phyloP scores from a whole-genome alignment of 2,329 filamentous ascomycete genomes.

The Penicillium janthinellum region DNA sequence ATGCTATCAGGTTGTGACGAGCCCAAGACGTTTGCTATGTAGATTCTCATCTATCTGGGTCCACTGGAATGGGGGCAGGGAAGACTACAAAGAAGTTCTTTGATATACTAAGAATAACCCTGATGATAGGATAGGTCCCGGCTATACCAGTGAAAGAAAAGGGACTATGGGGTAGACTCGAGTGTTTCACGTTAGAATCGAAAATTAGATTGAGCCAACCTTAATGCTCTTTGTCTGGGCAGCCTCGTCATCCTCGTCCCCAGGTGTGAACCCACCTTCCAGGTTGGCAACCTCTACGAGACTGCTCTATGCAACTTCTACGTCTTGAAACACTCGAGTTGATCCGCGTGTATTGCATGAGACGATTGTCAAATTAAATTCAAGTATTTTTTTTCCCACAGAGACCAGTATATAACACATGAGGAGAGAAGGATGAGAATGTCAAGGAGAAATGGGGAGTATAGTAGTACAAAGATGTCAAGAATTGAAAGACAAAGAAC shows the following conservation, averaged over 20 bases:
- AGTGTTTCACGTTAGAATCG: neutral
- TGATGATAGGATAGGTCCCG: neutral
- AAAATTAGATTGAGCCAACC: neutral
- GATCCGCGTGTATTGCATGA: slow-evolving; percentile 3
- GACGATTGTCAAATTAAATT: slow-evolving; percentile 6
- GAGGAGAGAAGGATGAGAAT: slow-evolving; percentile 26
- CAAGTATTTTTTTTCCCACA: slow-evolving; percentile 8
- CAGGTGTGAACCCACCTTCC: too few relatives aligned
- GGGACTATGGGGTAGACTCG: neutral
- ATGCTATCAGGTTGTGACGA: neutral
- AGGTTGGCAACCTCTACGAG: too few relatives aligned
- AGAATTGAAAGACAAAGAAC: slow-evolving; percentile 23
- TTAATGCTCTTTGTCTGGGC: neutral
- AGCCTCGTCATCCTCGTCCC: neutral
- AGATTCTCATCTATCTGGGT: neutral
- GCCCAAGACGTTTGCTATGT: neutral
- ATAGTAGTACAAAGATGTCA: slow-evolving; percentile 23
- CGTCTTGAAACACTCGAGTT: too few relatives aligned
- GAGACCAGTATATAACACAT: slow-evolving; percentile 18
- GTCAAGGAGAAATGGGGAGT: slow-evolving; percentile 11
- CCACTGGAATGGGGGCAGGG: neutral
- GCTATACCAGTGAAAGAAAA: neutral
- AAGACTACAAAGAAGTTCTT: neutral
- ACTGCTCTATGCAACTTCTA: too few relatives aligned
- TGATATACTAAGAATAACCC: neutral